Percentiles rank a stretch among this genome's conserved stretches.
These are phyloP conservation scores for Aspergillus flavus DNA, from an alignment of 2,329 filamentous ascomycete genomes.

Conservation along the genomic window DNA sequence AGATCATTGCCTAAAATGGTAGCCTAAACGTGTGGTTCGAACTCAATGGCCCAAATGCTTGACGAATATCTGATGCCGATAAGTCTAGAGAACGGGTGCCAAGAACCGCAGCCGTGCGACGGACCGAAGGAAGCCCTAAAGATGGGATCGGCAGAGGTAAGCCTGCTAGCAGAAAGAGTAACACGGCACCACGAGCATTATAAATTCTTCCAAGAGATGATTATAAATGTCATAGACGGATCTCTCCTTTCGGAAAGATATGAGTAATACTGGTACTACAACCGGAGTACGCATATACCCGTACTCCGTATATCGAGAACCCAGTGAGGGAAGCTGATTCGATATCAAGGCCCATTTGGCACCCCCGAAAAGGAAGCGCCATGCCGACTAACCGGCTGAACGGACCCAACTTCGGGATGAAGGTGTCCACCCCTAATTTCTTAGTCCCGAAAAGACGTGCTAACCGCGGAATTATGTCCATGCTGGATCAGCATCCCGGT, in stretches of 20 bases:
- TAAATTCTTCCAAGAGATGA: no score
- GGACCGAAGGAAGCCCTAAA: neutral
- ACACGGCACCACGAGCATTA: neutral
- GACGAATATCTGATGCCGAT: neutral
- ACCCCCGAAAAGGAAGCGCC: neutral
- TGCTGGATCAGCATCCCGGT: neutral
- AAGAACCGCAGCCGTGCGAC: neutral
- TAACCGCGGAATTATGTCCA: conserved; percentile 1
- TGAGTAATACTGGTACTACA: neutral
- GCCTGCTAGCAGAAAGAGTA: neutral
- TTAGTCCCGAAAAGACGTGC: neutral
- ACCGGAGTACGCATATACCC: neutral
- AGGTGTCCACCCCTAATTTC: neutral
- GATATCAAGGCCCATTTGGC: neutral
- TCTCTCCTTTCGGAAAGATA: neutral
- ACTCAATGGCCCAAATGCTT: neutral
- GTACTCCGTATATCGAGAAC: neutral
- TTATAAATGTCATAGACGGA: no score
- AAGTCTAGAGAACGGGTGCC: neutral
- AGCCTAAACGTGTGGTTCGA: neutral
- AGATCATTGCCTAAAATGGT: neutral
- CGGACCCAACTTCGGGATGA: neutral
- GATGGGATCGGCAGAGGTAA: neutral
- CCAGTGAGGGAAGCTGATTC: neutral
- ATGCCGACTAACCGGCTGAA: neutral